Conservation (phyloP, 2,329 filamentous ascomycete species). For the Sclerotinia glacialis region DNA sequence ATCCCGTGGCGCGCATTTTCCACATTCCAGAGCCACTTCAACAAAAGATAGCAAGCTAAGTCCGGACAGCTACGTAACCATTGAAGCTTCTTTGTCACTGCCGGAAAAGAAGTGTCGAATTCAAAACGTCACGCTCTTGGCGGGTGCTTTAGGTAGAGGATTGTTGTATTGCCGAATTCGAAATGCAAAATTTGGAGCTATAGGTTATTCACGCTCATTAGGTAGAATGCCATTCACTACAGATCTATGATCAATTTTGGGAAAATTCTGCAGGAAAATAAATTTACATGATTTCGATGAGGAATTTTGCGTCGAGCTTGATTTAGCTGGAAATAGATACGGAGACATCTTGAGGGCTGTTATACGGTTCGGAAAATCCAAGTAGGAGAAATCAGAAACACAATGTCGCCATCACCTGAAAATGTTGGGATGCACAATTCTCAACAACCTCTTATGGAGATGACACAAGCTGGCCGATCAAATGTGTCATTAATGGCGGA, state of each 20-base stretch:
- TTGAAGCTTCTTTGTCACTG: conserved; percentile 7
- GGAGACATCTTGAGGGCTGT: not conserved
- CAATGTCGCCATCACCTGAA: conserved; percentile 22
- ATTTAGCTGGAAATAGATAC: not conserved
- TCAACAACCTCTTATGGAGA: conserved; percentile 8
- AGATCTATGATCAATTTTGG: not conserved
- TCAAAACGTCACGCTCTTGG: not conserved
- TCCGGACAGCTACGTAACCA: not conserved
- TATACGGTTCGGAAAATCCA: not conserved
- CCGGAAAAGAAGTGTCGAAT: not conserved
- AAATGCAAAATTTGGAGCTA: not conserved
- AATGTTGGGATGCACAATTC: conserved; percentile 16
- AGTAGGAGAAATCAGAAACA: not conserved
- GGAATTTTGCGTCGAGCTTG: not conserved
- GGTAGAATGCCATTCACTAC: not conserved
- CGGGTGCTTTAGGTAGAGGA: conserved; percentile 2
- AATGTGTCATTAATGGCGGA: conserved; percentile 19
- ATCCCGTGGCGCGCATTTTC: not conserved
- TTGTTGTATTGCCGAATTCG: conserved; percentile 6
- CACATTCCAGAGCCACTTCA: conserved; percentile 16
- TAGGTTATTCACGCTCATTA: not conserved
- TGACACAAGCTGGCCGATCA: conserved; percentile 24
- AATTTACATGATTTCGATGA: not conserved
- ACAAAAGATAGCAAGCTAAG: not conserved
- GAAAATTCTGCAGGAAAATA: not conserved